Evolutionary conservation across 305 asterid species (phyloP), one percentile per base, ranked within the genome.

Genomic region (Solanum hybrid): DNA sequence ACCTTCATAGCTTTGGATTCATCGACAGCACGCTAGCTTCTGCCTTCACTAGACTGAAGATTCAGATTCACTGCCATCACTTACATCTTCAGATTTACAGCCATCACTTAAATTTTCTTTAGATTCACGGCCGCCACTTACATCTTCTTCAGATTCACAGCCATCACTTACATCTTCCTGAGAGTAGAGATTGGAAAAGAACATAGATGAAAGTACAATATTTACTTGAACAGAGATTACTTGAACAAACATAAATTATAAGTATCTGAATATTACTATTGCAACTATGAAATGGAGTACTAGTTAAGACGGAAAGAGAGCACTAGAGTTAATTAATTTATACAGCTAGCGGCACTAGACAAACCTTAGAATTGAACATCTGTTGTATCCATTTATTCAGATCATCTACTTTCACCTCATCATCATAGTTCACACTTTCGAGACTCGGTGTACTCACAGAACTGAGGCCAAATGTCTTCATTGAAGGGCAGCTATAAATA

Each of bases 121-220:
- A 69, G 76, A 69, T 67, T n/a, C 13, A 22, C 3, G 0, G 0
- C 6, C 74, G 1, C 0, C 28, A 64, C 14, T 64, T 9, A n/a
- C 13, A 0, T 64, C 18, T 24, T 24, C n/a, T 74, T 13, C n/a
- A 74, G 0, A 74, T 74, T 29, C n/a, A 31, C 79, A 3, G 5
- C n/a, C 36, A 28, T 11, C 76, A 69, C 5, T 71, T 26, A 26
- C 78, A 26, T 74, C 11, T 74, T 74, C 80, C 37, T 16, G 39
- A 31, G 39, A 75, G 81, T 75, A 75, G 37, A 75, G 39, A 75
- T 75, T 31, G 36, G 1, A 31, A 31, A 75, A 75, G 39, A 14
- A 75, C 79, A 29, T 16, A 74, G n/a, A 74, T 74, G 33, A 69
- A 64, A 69, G 76, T 74, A 74, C 37, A 74, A 14, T 29, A 74